phyloP scores from a whole-genome alignment of 495 filamentous ascomycete genomes.

The Hypoxylon rickii region DNA sequence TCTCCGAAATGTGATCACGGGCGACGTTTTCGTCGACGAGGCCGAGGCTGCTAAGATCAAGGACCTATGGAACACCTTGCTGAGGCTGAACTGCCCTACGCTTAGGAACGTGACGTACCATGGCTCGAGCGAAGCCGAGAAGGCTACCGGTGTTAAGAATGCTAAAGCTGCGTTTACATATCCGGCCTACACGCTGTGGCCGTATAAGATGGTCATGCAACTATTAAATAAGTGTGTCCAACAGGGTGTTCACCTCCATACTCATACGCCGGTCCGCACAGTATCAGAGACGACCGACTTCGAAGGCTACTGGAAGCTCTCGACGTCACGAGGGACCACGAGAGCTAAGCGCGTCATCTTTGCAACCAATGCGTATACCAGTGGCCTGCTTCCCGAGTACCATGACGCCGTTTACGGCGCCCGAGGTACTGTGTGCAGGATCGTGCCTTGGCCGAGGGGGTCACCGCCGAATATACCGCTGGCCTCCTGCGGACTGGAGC shows the following conservation, averaged over 20 bases:
- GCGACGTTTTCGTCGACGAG: constrained; percentile 54
- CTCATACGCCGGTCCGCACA: constrained; percentile 34
- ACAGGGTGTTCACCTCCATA: constrained; percentile 38
- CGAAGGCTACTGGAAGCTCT: constrained; percentile 47
- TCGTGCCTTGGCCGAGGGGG: neutral
- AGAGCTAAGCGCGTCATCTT: constrained; percentile 56
- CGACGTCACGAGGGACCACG: constrained; percentile 55
- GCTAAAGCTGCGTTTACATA: constrained; percentile 32
- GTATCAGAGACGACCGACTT: constrained; percentile 31
- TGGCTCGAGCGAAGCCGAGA: constrained; percentile 26
- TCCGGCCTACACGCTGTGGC: constrained; percentile 45
- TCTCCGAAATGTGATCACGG: constrained; percentile 45
- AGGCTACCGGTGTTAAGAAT: constrained; percentile 13
- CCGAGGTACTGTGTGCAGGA: constrained; percentile 42
- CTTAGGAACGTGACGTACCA: constrained; percentile 39
- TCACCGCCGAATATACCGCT: neutral
- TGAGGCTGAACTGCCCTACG: constrained; percentile 42
- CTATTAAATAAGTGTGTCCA: constrained; percentile 52
- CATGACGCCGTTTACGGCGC: constrained; percentile 60
- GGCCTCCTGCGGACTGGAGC: constrained; percentile 7
- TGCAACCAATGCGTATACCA: constrained; percentile 68
- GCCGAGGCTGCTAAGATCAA: constrained; percentile 39
- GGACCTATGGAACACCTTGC: constrained; percentile 41
- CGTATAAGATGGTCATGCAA: constrained; percentile 65
- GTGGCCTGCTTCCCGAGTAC: constrained; percentile 56